Conservation (phyloP, 1,284 basidiomycete species). For the Vanrija sp. region DNA sequence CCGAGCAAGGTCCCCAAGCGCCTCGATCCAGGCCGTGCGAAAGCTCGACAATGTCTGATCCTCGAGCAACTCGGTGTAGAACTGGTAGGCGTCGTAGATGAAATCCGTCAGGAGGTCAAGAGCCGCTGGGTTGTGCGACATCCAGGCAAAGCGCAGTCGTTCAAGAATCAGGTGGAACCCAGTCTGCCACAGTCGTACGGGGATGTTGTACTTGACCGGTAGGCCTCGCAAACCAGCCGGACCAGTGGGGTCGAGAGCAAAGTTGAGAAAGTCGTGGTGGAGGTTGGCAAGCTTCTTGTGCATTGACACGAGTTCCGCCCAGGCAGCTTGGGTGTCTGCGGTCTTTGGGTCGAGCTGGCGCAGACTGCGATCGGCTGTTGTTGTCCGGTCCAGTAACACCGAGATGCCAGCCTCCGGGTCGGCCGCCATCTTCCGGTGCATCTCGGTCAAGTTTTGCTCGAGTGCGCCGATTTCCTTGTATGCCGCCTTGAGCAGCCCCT, state of each 20-base stretch:
- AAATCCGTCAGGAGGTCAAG: constrained; percentile 79
- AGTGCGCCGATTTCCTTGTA: constrained; percentile 47
- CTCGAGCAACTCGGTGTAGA: constrained; percentile 86
- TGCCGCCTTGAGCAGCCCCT: constrained; percentile 43
- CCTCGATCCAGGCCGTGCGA: constrained; percentile 86
- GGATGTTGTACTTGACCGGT: constrained; percentile 90
- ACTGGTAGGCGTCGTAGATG: constrained; percentile 90
- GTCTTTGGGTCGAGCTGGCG: constrained; percentile 9
- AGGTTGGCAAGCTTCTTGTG: constrained; percentile 66
- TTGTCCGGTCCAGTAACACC: constrained; percentile 21
- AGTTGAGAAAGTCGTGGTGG: constrained; percentile 80
- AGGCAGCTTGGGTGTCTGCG: constrained; percentile 32
- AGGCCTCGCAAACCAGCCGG: constrained; percentile 83
- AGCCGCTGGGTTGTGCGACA: constrained; percentile 36
- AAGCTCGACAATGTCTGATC: constrained; percentile 68
- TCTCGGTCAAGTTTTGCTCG: constrained; percentile 47
- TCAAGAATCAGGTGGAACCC: constrained; percentile 88
- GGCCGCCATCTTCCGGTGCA: constrained; percentile 44
- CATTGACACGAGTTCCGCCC: constrained; percentile 46
- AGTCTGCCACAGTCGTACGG: constrained; percentile 85
- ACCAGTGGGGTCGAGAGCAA: constrained; percentile 78
- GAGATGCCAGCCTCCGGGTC: constrained; percentile 43
- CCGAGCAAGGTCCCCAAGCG: constrained; percentile 88
- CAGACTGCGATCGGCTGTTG: constrained; percentile 3
- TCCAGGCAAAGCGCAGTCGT: constrained; percentile 74